Evolutionary conservation across 139 green algal genomes (phyloP).

Genomic region (Closterium sp.): DNA sequence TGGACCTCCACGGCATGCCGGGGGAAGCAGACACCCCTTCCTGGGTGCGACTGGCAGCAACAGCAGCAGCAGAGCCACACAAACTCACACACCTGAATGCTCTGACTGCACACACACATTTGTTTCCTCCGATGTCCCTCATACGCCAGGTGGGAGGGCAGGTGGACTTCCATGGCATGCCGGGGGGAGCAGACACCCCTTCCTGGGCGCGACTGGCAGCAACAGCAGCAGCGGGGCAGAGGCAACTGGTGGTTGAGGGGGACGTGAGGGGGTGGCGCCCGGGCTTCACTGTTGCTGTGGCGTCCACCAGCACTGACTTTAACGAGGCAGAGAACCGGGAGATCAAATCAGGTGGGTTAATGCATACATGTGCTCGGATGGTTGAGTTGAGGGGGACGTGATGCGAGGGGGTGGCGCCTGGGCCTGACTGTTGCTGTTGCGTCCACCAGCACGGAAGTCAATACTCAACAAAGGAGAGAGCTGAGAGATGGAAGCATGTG

Average conservation of each 20-base stretch:
- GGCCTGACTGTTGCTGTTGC: no score
- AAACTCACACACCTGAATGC: no score
- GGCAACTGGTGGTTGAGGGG: neutral
- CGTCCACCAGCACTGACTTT: neutral
- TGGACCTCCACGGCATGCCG: neutral
- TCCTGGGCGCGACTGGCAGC: neutral
- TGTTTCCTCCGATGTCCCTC: neutral
- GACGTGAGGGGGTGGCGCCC: neutral
- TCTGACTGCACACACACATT: neutral
- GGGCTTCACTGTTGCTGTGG: neutral
- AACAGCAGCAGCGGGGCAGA: neutral
- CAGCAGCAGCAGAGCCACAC: neutral
- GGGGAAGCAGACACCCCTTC: no score
- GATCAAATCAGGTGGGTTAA: neutral
- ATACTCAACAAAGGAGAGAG: neutral
- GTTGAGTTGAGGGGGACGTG: neutral
- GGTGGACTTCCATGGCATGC: conserved; percentile 7
- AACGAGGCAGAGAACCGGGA: neutral
- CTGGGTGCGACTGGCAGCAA: no score
- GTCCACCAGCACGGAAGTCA: neutral
- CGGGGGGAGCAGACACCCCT: neutral
- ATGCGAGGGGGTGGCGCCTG: neutral
- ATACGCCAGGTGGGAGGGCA: conserved; percentile 23
- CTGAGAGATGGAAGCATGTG: neutral
- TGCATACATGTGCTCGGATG: neutral